Percentiles rank a stretch among this genome's conserved stretches.
Evolutionary conservation across 768 basidiomycete genomes (phyloP).

Genomic region (Trametes elegans): DNA sequence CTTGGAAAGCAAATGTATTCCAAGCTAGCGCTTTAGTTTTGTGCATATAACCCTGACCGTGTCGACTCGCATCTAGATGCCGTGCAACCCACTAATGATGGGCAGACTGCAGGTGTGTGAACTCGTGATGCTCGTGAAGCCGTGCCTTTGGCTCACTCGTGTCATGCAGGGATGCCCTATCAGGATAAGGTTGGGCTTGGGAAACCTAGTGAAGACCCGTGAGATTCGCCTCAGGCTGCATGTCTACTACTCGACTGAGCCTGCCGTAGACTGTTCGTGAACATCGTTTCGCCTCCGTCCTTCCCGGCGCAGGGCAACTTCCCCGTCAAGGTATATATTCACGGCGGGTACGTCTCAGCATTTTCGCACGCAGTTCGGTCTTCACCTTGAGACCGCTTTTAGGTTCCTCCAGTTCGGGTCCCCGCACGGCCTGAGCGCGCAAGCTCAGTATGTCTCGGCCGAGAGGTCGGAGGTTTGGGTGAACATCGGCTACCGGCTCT

Average conservation of each 20-base stretch:
- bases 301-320: conserved; percentile 42
- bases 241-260: background rate
- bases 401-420: conserved; percentile 82
- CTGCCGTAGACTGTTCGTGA: conserved; percentile 55
- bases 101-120: conserved; percentile 51
- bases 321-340: conserved; percentile 74
- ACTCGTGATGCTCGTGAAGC: background rate
- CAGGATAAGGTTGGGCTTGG: conserved; percentile 66
- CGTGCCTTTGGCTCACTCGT: too few species aligned
- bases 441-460: conserved; percentile 66
- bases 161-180: conserved; percentile 40
- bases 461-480: conserved; percentile 70
- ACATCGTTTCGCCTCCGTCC: conserved; percentile 60
- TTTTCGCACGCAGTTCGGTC: too few species aligned
- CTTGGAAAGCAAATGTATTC: conserved; percentile 52
- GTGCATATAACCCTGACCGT: background rate
- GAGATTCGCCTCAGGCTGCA: conserved; percentile 17
- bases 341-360: conserved; percentile 69
- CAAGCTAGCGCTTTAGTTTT: background rate
- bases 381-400: background rate
- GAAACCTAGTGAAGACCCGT: conserved; percentile 71
- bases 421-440: conserved; percentile 56
- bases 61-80: conserved; percentile 40
- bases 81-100: conserved; percentile 62
- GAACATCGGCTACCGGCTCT: conserved; percentile 74